These are phyloP conservation scores for Coemansia sp. DNA, from an alignment of 192 early-diverging fungal genomes.

Conservation along the genomic window DNA sequence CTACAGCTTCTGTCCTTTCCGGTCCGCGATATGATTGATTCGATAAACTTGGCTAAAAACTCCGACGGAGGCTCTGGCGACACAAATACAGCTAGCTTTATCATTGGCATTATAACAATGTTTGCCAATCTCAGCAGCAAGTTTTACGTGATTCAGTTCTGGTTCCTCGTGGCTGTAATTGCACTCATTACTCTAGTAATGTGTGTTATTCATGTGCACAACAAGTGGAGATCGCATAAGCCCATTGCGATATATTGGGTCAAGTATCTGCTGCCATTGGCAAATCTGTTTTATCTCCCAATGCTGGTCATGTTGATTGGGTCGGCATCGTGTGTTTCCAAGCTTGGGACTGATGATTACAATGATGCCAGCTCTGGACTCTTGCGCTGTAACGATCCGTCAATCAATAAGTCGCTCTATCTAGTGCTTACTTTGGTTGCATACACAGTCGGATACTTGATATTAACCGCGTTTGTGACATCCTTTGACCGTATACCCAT, in stretches of 20 bases:
- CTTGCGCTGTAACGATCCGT: slow-evolving; percentile 54
- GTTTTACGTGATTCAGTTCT: slow-evolving; percentile 53
- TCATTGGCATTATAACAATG: slow-evolving; percentile 49
- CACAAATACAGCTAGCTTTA: slow-evolving; percentile 43
- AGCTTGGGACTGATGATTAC: slow-evolving; percentile 37
- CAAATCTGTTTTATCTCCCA: slow-evolving; percentile 56
- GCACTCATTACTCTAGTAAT: slow-evolving; percentile 30
- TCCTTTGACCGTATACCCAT: slow-evolving; percentile 69
- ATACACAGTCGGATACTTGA: slow-evolving; percentile 64
- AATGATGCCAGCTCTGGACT: slow-evolving; percentile 37
- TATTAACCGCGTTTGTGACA: slow-evolving; percentile 70
- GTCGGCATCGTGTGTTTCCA: slow-evolving; percentile 55
- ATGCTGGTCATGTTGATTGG: slow-evolving; percentile 59
- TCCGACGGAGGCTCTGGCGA: slow-evolving; percentile 2
- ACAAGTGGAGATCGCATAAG: slow-evolving; percentile 34
- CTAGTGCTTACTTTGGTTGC: slow-evolving; percentile 60
- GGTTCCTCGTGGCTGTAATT: slow-evolving; percentile 49
- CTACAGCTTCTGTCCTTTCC: slow-evolving; percentile 79
- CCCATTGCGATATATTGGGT: slow-evolving; percentile 55
- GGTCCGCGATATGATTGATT: slow-evolving; percentile 66
- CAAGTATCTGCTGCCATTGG: slow-evolving; percentile 55
- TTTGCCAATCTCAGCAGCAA: slow-evolving; percentile 54
- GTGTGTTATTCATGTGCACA: slow-evolving; percentile 41
- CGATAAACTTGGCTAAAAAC: slow-evolving; percentile 32
- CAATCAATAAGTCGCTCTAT: slow-evolving; percentile 59